Evolutionary conservation across 768 basidiomycete genomes (phyloP).

Genomic region (Lyophyllum atratum): DNA sequence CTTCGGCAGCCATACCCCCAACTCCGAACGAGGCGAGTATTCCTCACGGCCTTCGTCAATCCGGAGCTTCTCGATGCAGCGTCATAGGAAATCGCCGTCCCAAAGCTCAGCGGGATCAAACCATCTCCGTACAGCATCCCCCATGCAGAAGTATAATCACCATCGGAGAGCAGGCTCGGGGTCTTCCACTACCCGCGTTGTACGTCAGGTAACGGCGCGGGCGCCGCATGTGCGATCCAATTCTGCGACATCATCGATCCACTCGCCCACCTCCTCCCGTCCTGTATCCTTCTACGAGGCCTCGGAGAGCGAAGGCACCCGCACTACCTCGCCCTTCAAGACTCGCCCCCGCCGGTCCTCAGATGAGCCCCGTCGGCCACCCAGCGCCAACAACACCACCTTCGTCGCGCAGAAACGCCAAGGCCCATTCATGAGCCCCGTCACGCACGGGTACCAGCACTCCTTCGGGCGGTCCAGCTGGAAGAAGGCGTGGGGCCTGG

Average conservation of each 20-base stretch:
- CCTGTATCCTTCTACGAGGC: conserved; percentile 78
- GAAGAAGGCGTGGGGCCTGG: conserved; percentile 89
- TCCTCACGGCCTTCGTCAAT: conserved; percentile 84
- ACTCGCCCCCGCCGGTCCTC: conserved; percentile 46
- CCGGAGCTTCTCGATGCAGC: conserved; percentile 71
- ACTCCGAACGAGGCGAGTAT: conserved; percentile 79
- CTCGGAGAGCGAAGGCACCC: conserved; percentile 66
- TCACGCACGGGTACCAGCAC: conserved; percentile 37
- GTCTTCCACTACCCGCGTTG: conserved; percentile 73
- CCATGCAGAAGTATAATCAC: conserved; percentile 74
- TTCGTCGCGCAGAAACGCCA: conserved; percentile 84
- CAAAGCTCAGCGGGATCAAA: conserved; percentile 75
- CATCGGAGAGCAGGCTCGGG: conserved; percentile 82
- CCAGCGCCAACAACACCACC: conserved; percentile 47
- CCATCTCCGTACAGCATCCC: conserved; percentile 70
- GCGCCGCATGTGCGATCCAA: conserved; percentile 69
- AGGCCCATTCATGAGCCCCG: conserved; percentile 69
- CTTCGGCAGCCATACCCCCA: conserved; percentile 82
- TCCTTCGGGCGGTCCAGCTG: conserved; percentile 72
- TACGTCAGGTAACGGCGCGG: conserved; percentile 53
- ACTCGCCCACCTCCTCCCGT: conserved; percentile 76
- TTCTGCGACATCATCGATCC: conserved; percentile 75
- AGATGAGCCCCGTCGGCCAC: conserved; percentile 47
- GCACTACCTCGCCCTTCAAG: conserved; percentile 67
- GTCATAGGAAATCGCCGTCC: conserved; percentile 77